Evolutionary conservation across 164 flowering plant genomes (phyloP), one percentile per base, ranked within the genome.

Genomic region (Magnolia officinalis): DNA sequence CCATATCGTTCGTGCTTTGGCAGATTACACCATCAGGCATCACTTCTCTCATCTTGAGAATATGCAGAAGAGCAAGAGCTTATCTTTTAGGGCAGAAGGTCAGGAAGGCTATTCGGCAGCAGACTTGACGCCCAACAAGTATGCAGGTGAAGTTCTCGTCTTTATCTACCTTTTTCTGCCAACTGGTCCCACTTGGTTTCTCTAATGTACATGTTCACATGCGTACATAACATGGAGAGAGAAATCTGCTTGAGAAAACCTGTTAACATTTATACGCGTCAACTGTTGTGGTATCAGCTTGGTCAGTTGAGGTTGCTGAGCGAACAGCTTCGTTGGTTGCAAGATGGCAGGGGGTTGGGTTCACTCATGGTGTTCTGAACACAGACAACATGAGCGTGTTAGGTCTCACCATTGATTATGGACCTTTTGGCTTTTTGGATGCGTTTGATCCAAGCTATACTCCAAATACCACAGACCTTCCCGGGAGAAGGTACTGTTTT

Each of bases 361-460:
- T 96, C 85, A 96, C 96, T 67, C 98, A 96, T 84, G 98, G 99
- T 63, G 98, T 96, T 72, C 83, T 96, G 80, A 92, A 96, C 83
- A 96, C 98, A 5, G 99, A 96, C 78, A 96, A 96, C 81, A 94
- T 92, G 98, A 96, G 99, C 78, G 87, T 91, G 59, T 81, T 96
- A 76, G 99, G 99, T 61, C 92, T 92, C 74, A 94, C 98, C 69
- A 94, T 96, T 82, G 99, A 96, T 84, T 96, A 96, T 86, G 99
- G 99, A 71, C 98, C 99, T 51, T 94, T 91, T 82, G 97, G 99
- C 52, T 96, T 96, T 81, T 79, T 96, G 81, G 99, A 96, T 86
- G 98, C 99, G 55, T 96, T 96, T 86, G 99, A 96, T 81, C 98
- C 98, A 77, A 91, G 92, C 84, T 96, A 75, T 81, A 96, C 99